phyloP scores from a whole-genome alignment of 306 rosid species.

The Comarum palustre region DNA sequence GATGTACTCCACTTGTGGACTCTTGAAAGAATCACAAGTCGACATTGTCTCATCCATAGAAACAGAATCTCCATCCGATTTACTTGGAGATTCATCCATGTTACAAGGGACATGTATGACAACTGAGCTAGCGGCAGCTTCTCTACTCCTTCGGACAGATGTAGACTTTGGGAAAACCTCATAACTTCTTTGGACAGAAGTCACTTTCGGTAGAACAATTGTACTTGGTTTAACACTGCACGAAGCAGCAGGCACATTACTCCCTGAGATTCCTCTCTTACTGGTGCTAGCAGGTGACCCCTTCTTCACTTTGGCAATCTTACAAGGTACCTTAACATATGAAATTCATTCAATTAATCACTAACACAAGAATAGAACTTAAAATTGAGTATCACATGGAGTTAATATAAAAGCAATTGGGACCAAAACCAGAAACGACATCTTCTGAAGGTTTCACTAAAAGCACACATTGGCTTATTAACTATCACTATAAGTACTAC shows the following conservation, averaged over 20 bases:
- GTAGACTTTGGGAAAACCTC: slow-evolving; percentile 25
- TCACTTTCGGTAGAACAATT: slow-evolving; percentile 39
- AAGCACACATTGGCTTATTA: background rate
- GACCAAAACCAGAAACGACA: background rate
- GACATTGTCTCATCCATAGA: slow-evolving; percentile 88
- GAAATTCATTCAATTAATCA: background rate
- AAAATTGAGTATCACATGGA: background rate
- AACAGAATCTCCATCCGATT: slow-evolving; percentile 74
- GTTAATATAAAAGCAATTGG: background rate
- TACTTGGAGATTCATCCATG: slow-evolving; percentile 69
- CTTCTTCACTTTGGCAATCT: slow-evolving; percentile 66
- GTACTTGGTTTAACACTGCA: slow-evolving; percentile 42
- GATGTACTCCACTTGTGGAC: slow-evolving; percentile 80
- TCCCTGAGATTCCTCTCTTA: slow-evolving; percentile 25
- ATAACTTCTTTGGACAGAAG: slow-evolving; percentile 30
- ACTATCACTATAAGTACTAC: background rate
- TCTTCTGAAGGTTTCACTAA: background rate
- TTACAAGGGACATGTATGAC: slow-evolving; percentile 32
- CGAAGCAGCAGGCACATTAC: slow-evolving; percentile 25
- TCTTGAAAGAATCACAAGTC: slow-evolving; percentile 74
- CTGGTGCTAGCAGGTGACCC: slow-evolving; percentile 34
- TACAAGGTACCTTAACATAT: slow-evolving; percentile 54
- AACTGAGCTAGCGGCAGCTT: slow-evolving; percentile 25
- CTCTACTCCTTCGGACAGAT: slow-evolving; percentile 28
- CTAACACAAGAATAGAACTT: background rate